Base-by-base conservation (phyloP, 352 stramenopile species). In the Phytopythium kandeliae region DNA sequence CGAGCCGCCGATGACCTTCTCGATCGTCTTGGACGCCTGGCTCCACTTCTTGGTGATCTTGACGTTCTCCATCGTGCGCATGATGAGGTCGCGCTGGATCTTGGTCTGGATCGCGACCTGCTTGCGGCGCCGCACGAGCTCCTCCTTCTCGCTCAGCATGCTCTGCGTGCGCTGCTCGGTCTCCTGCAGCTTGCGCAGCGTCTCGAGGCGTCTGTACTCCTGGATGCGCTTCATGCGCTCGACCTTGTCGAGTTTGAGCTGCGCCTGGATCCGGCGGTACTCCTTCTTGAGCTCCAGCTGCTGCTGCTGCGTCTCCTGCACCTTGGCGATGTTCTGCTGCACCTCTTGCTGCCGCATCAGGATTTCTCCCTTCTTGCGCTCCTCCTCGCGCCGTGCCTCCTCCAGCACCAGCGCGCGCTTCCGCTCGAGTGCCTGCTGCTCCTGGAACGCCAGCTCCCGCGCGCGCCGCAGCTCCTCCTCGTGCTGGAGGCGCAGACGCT, bases 161-260 rank as follows among this genome's bases (percentile, higher is more conserved):
- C 57, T 67, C 43, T 92, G 72, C 2, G 85, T 96, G 17, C 86
- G 72, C 21, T 77, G 62, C 50, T 97, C 85, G 0, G 69, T 87
- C 51, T 95, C 86, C 48, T 91, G 71, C 28, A 97, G 70, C 58
- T 94, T 91, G 9, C 84, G 78, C 41, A 96, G 38, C 35, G 85
- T 95, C 56, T 97, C 86, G n/a, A 96, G 67, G 11, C 87, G 71
- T 53, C 93, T 89, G 67, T 96, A 96, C 58, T 97, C 89, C 54
- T 96, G 74, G 25, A 96, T 84, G 22, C 89, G 86, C 51, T 79
- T 86, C 72, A 96, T 96, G n/a, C 89, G 76, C 53, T 96, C 85
- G 9, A 97, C 89, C 55, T 96, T 96, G 46, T 96, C 88, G 28
- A 92, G 61, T 48, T 95, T 92, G 46, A 94, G 66, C 47, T 92